These are phyloP conservation scores for Fonsecaea pedrosoi DNA, from an alignment of 2,329 filamentous ascomycete genomes.

Conservation along the genomic window DNA sequence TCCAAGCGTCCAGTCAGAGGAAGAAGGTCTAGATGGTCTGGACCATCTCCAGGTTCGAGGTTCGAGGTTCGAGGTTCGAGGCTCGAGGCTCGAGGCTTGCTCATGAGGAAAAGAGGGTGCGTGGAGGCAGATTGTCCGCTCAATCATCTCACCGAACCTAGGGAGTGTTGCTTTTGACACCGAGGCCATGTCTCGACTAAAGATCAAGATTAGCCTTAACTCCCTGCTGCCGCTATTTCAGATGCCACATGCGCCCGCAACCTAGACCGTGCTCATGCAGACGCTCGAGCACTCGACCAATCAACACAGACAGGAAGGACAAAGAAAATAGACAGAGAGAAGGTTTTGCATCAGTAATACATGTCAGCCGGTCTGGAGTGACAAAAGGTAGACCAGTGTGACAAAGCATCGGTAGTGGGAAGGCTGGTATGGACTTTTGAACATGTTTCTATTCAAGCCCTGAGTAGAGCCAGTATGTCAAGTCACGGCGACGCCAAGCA, in stretches of 20 bases:
- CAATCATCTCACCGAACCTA: background rate
- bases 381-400: background rate
- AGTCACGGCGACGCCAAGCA: background rate
- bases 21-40: background rate
- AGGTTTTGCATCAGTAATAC: background rate
- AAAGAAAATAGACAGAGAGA: background rate
- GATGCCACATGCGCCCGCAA: background rate
- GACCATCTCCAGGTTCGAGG: background rate
- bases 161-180: background rate
- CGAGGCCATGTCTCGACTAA: background rate
- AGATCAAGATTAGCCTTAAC: background rate
- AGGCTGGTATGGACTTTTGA: background rate
- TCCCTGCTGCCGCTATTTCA: background rate
- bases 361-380: background rate
- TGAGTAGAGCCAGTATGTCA: background rate
- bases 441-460: background rate
- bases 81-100: background rate
- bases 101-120: background rate
- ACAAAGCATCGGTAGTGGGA: background rate
- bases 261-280: background rate
- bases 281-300: background rate
- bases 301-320: background rate
- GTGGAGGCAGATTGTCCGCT: background rate
- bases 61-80: too few relatives aligned
- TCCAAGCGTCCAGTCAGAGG: background rate